phyloP scores from a whole-genome alignment of 768 basidiomycete species.

The Gyrodon lividus region DNA sequence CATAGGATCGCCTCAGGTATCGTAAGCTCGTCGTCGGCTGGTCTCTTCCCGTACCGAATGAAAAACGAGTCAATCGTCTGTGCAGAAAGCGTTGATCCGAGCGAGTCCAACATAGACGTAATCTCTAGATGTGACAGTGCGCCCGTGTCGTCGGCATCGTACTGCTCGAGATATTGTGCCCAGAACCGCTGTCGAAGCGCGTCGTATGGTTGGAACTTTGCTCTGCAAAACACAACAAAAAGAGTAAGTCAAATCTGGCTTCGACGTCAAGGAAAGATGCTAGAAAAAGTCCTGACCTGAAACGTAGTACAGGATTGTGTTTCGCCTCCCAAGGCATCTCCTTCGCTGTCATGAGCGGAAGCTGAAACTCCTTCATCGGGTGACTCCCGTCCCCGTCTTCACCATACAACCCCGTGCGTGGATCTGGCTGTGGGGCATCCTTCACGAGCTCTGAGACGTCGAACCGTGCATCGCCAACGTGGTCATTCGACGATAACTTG shows the following conservation, averaged over 20 bases:
- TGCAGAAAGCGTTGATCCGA: slow-evolving; percentile 85
- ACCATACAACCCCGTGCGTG: slow-evolving; percentile 45
- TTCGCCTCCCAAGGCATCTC: slow-evolving; percentile 71
- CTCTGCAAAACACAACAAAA: slow-evolving; percentile 42
- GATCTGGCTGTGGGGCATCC: slow-evolving; percentile 62
- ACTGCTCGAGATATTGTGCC: slow-evolving; percentile 84
- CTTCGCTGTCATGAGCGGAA: slow-evolving; percentile 61
- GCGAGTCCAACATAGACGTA: slow-evolving; percentile 93
- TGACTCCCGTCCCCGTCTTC: slow-evolving; percentile 38
- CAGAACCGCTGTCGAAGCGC: slow-evolving; percentile 89
- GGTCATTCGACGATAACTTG: slow-evolving; percentile 85
- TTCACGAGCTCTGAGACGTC: slow-evolving; percentile 70
- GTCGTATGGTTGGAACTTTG: slow-evolving; percentile 94
- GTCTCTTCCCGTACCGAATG: slow-evolving; percentile 61
- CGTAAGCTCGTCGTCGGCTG: slow-evolving; percentile 68
- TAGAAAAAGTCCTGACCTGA: slow-evolving; percentile 47
- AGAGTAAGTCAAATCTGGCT: background rate
- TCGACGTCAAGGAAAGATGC: slow-evolving; percentile 3
- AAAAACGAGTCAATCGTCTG: slow-evolving; percentile 85
- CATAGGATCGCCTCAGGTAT: slow-evolving; percentile 79
- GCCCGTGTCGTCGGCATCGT: slow-evolving; percentile 82
- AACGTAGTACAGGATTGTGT: slow-evolving; percentile 63
- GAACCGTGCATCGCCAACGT: slow-evolving; percentile 77
- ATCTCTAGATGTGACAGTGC: slow-evolving; percentile 81
- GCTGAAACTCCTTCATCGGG: slow-evolving; percentile 70